Evolutionary conservation across 345 rosid genomes (phyloP), one percentile per base, ranked within the genome.

Genomic region (Chamaenerion angustifolium): DNA sequence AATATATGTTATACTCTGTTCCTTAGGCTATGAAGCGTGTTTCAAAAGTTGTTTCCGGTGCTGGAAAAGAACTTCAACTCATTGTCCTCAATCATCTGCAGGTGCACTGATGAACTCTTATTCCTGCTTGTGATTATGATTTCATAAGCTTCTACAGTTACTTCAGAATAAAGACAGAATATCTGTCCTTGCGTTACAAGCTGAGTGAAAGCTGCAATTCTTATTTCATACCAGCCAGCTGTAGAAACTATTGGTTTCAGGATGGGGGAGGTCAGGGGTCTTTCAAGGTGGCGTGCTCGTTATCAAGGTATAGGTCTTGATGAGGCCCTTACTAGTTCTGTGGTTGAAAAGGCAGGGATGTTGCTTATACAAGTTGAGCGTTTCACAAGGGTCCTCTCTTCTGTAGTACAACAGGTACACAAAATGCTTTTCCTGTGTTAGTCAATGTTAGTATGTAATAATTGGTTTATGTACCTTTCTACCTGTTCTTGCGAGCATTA

Each of bases 181-280:
- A 31, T 31, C 7, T 31, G 37, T 31, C 37, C 37, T 31, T 8
- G 37, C 3, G 8, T 19, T 12, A 18, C 13, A 43, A 14, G 46
- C 13, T 19, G 17, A 49, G 6, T 51, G 5, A 63, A 45, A 45
- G 27, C 31, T 40, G 23, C 43, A 19, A 25, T 61, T 45, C 68
- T 64, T 66, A 55, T 71, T 73, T 69, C 68, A 52, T 76, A 79
- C 78, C 83, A 90, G 98, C 98, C 98, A 65, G 82, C 94, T 54
- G 94, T 88, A 74, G 97, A 89, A 69, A 82, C 81, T 46, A 83
- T 90, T 58, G 88, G 77, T 60, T 90, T 90, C 61, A 78, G 95
- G 71, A 74, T 90, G 84, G 95, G 92, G 68, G 98, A 90, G 72
- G 75, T 90, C 48, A 76, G 76, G 70, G 92, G 94, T 40, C 88